Base-by-base conservation (phyloP, 257 asterid species). In the Jasminum sambac region DNA sequence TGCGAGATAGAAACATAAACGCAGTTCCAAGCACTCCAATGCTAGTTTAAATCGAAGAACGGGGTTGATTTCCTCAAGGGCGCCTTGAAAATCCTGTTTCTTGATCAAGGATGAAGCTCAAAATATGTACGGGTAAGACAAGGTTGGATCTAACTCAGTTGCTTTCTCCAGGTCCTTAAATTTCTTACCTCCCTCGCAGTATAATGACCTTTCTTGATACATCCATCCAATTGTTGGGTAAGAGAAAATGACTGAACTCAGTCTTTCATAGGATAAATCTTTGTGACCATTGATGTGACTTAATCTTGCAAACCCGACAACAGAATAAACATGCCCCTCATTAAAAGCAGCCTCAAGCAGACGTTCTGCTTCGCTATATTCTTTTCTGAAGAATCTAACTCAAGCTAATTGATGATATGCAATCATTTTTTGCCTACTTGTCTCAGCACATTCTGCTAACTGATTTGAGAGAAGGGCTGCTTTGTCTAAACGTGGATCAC, bases 51-150 rank as follows among this genome's bases (percentile, higher is more conserved):
- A 95, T 41, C 99, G 96, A 55, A 95, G 91, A 74, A 95, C 83
- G 55, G 96, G 73, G 72, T 92, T 90, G 60, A 95, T 90, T 83
- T 95, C 99, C 16, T 73, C 69, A n/a, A 91, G 96, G 68, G 99
- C 98, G 6, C 89, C 82, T 74, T 87, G 82, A 42, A 79, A 83
- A 66, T 92, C 88, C 63, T 80, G 88, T 57, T 87, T 90, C 75
- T 89, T 89, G 96, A 95, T 95, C 79, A 91, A 82, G 36, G 95
- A 81, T 58, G 99, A 95, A 65, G 99, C 97, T 78, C 98, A 84
- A 78, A 82, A 90, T 97, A 91, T 95, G 80, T 95, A 95, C 42
- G 99, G 99, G 74, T 88, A 91, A 1, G 96, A 86, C 80, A 91
- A 79, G 23, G 98, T 95, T 4, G 99, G 99, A 79, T 95, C 96